Percentiles rank a stretch among this genome's conserved stretches.
These are phyloP conservation scores for Teunomyces tritomae DNA, from an alignment of 805 yeast genomes.

Conservation along the genomic window DNA sequence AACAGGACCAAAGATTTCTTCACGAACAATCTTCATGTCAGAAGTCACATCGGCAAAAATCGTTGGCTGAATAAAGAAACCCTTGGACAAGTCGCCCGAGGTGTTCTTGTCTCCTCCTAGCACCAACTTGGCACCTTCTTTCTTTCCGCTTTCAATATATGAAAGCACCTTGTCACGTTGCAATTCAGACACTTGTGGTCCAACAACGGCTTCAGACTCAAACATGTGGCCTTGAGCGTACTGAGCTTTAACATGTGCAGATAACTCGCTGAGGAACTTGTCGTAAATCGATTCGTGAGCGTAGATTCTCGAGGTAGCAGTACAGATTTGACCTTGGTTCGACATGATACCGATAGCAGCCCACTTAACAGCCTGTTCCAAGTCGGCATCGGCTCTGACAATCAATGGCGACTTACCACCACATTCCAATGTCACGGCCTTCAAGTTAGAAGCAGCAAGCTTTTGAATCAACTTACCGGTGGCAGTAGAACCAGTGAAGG, in stretches of 20 bases:
- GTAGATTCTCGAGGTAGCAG: slow-evolving; percentile 62
- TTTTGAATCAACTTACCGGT: slow-evolving; percentile 67
- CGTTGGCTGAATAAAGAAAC: slow-evolving; percentile 74
- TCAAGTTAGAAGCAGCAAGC: slow-evolving; percentile 58
- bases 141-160: slow-evolving; percentile 42
- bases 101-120: slow-evolving; percentile 42
- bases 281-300: slow-evolving; percentile 58
- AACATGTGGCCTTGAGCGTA: slow-evolving; percentile 61
- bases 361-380: slow-evolving; percentile 67
- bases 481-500: slow-evolving; percentile 55
- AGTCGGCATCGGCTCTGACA: slow-evolving; percentile 60
- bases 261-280: slow-evolving; percentile 45
- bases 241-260: slow-evolving; percentile 42
- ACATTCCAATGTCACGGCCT: slow-evolving; percentile 66
- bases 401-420: slow-evolving; percentile 72
- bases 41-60: slow-evolving; percentile 69
- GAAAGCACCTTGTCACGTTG: slow-evolving; percentile 51
- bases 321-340: slow-evolving; percentile 68
- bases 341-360: slow-evolving; percentile 62
- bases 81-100: slow-evolving; percentile 41
- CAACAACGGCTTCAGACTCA: slow-evolving; percentile 46
- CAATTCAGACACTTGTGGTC: slow-evolving; percentile 58
- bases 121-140: slow-evolving; percentile 43
- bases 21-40: slow-evolving; percentile 62
- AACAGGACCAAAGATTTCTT: slow-evolving; percentile 90